A percentile compares a stretch with the other conserved stretches of the same genome.
Evolutionary conservation across 495 filamentous ascomycete genomes (phyloP).

Genomic region (Trichoderma orchidacearum): DNA sequence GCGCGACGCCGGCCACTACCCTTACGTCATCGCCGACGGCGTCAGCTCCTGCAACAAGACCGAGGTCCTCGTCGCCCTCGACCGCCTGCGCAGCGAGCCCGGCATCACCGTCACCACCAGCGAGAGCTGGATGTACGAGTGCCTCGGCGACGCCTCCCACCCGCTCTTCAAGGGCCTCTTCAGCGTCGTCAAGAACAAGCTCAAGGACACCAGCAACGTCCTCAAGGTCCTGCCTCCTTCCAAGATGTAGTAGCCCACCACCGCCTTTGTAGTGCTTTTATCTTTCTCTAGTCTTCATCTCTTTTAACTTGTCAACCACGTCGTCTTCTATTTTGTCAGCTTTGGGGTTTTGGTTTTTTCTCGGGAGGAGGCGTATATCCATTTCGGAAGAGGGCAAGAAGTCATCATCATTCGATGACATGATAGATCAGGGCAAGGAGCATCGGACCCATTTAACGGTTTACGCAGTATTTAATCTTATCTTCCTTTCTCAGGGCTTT

Average conservation of each 20-base stretch:
- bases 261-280: too few relatives aligned
- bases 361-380: too few relatives aligned
- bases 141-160: slow-evolving; percentile 73
- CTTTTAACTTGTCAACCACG: not conserved
- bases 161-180: slow-evolving; percentile 62
- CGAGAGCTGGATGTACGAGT: slow-evolving; percentile 88
- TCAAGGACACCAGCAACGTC: slow-evolving; percentile 47
- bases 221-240: slow-evolving; percentile 45
- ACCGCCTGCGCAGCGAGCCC: slow-evolving; percentile 58
- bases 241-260: slow-evolving; percentile 40
- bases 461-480: too few relatives aligned
- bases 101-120: slow-evolving; percentile 65
- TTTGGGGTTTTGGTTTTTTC: too few relatives aligned
- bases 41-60: slow-evolving; percentile 73
- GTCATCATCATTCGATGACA: too few relatives aligned
- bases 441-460: too few relatives aligned
- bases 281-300: not conserved
- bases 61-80: slow-evolving; percentile 70
- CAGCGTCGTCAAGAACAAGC: slow-evolving; percentile 65
- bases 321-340: too few relatives aligned
- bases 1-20: slow-evolving; percentile 55
- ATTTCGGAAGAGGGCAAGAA: too few relatives aligned
- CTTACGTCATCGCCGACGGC: slow-evolving; percentile 85
- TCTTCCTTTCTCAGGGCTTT: too few relatives aligned
- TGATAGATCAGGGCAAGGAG: too few relatives aligned